Conservation (phyloP, 2,329 filamentous ascomycete species). For the Mycogone perniciosa region DNA sequence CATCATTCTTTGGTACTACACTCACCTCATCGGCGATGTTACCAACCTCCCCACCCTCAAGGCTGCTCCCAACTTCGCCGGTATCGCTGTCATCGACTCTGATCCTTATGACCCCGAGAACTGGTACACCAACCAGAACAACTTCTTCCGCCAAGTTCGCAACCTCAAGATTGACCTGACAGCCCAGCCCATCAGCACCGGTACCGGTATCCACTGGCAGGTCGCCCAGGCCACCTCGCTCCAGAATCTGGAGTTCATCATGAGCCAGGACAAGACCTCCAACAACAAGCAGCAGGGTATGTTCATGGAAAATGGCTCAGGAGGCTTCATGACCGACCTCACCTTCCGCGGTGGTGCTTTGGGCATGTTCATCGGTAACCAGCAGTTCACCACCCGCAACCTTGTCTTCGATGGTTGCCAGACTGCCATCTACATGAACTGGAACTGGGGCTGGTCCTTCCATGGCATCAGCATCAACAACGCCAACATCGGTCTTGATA, state of each 20-base stretch:
- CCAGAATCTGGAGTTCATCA: constrained; percentile 77
- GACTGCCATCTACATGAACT: constrained; percentile 83
- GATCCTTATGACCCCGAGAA: constrained; percentile 72
- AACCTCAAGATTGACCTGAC: constrained; percentile 77
- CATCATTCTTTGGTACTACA: constrained; percentile 85
- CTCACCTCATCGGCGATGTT: constrained; percentile 82
- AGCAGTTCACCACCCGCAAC: constrained; percentile 84
- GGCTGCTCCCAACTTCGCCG: constrained; percentile 62
- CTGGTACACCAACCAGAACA: constrained; percentile 76
- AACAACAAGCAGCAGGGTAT: constrained; percentile 68
- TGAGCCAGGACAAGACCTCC: constrained; percentile 58
- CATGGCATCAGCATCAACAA: constrained; percentile 70
- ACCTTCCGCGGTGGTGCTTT: constrained; percentile 76
- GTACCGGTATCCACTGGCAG: constrained; percentile 77
- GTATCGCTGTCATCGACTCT: constrained; percentile 84
- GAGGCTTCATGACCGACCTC: constrained; percentile 77
- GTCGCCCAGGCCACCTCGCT: constrained; percentile 76
- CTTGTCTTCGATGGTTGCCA: constrained; percentile 74
- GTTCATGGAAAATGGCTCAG: constrained; percentile 80
- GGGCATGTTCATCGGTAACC: constrained; percentile 74
- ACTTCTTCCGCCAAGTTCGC: constrained; percentile 77
- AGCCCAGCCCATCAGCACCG: constrained; percentile 51
- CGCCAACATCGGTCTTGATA: constrained; percentile 70
- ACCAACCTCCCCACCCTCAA: constrained; percentile 67
- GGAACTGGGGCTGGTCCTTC: constrained; percentile 85